phyloP scores from a whole-genome alignment of 2,329 filamentous ascomycete species.

The Ophioceras dolichostomum region DNA sequence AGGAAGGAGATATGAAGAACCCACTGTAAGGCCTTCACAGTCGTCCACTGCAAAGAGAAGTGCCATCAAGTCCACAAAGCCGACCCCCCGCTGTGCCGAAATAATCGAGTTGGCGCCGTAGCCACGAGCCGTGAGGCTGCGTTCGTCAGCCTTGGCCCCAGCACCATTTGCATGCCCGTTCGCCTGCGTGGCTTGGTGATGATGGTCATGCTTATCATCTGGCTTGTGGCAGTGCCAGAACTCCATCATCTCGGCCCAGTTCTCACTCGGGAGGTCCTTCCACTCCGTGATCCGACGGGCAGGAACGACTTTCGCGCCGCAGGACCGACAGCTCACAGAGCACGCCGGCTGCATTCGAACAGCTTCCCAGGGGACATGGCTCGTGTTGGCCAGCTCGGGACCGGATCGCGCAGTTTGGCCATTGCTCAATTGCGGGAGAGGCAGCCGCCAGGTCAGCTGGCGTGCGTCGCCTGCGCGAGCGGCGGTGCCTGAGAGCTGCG shows the following conservation, averaged over 20 bases:
- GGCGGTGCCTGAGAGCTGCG: constrained; percentile 14
- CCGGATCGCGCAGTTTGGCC: too few species aligned
- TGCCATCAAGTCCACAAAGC: constrained; percentile 70
- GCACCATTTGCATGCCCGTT: neutral
- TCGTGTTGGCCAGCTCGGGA: neutral
- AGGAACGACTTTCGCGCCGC: constrained; percentile 23
- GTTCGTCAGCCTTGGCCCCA: constrained; percentile 19
- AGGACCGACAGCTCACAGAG: constrained; percentile 29
- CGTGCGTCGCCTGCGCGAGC: neutral
- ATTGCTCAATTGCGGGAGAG: constrained; percentile 13
- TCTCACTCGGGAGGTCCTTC: constrained; percentile 91
- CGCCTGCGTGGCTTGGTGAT: constrained; percentile 11
- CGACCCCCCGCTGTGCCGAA: constrained; percentile 49
- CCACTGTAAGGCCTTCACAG: constrained; percentile 36
- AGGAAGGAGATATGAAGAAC: constrained; percentile 10
- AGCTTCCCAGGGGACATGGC: constrained; percentile 44
- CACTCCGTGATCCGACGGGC: constrained; percentile 40
- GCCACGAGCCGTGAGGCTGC: constrained; percentile 50
- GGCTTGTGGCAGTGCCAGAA: constrained; percentile 99
- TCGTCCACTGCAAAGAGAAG: constrained; percentile 61
- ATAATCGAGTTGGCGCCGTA: constrained; percentile 77
- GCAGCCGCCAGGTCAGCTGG: constrained; percentile 41
- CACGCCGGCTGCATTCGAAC: constrained; percentile 26
- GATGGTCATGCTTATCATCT: constrained; percentile 27
- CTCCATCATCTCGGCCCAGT: constrained; percentile 99